These are phyloP conservation scores for Saccharomycopsis malanga DNA, from an alignment of 805 yeast species.

Conservation along the genomic window DNA sequence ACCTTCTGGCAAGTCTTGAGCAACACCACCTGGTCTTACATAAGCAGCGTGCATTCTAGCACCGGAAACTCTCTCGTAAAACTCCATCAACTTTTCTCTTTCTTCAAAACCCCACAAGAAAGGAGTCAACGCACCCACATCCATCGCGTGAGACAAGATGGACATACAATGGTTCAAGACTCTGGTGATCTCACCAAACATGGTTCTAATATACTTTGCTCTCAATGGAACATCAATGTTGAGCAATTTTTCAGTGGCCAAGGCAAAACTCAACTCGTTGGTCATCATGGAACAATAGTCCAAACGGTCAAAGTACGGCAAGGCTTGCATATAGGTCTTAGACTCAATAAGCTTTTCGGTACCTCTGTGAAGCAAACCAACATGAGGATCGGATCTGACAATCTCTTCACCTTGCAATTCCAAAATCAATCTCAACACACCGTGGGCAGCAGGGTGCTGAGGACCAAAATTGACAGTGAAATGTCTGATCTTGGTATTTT, in stretches of 20 bases:
- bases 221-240: slow-evolving; percentile 81
- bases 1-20: slow-evolving; percentile 83
- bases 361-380: slow-evolving; percentile 82
- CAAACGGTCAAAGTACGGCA: slow-evolving; percentile 82
- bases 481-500: slow-evolving; percentile 60
- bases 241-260: slow-evolving; percentile 78
- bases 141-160: slow-evolving; percentile 83
- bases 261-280: slow-evolving; percentile 75
- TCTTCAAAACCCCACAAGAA: slow-evolving; percentile 93
- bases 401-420: slow-evolving; percentile 88
- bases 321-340: slow-evolving; percentile 80
- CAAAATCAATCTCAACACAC: slow-evolving; percentile 77
- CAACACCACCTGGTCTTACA: slow-evolving; percentile 87
- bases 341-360: slow-evolving; percentile 83
- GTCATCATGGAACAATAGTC: slow-evolving; percentile 88
- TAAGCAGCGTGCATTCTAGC: slow-evolving; percentile 87
- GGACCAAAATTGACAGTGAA: slow-evolving; percentile 90
- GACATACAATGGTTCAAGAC: slow-evolving; percentile 82
- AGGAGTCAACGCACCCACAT: slow-evolving; percentile 90
- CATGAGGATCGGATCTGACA: slow-evolving; percentile 81
- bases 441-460: slow-evolving; percentile 94
- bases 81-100: slow-evolving; percentile 88
- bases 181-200: slow-evolving; percentile 84
- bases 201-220: slow-evolving; percentile 76
- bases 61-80: slow-evolving; percentile 84